These are phyloP conservation scores for Cutaneotrichosporon sp. DNA, from an alignment of 1,284 basidiomycete genomes.

Conservation along the genomic window DNA sequence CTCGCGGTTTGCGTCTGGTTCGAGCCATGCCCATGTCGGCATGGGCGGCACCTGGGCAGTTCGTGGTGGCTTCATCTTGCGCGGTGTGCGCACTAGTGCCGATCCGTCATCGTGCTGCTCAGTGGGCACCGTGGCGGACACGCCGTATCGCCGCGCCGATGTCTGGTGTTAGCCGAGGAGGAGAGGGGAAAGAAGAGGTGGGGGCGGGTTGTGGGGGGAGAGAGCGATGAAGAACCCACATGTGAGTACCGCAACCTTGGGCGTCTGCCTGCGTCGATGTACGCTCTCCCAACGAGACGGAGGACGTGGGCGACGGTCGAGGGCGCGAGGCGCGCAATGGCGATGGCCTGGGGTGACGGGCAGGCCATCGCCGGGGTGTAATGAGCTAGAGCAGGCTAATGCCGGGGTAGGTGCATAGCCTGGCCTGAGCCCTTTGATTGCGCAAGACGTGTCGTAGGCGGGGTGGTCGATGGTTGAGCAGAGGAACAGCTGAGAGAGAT, in stretches of 20 bases:
- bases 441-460: neutral
- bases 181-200: neutral
- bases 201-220: no score
- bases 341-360: constrained; percentile 21
- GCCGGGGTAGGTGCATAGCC: constrained; percentile 2
- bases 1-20: neutral
- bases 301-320: constrained; percentile 24
- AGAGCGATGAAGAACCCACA: neutral
- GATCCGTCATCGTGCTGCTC: neutral
- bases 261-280: constrained; percentile 15
- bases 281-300: constrained; percentile 23
- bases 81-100: constrained; percentile 14
- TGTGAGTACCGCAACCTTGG: neutral
- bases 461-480: neutral
- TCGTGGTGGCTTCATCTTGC: neutral
- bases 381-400: constrained; percentile 6
- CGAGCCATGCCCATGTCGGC: constrained; percentile 12
- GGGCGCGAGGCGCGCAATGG: constrained; percentile 24
- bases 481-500: neutral
- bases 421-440: neutral
- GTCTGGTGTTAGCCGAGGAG: neutral
- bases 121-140: constrained; percentile 14
- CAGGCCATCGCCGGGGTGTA: constrained; percentile 26
- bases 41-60: neutral
- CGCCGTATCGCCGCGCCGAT: constrained; percentile 16